These are phyloP conservation scores for Byssothecium circinans DNA, from an alignment of 2,329 filamentous ascomycete species.

Conservation along the genomic window DNA sequence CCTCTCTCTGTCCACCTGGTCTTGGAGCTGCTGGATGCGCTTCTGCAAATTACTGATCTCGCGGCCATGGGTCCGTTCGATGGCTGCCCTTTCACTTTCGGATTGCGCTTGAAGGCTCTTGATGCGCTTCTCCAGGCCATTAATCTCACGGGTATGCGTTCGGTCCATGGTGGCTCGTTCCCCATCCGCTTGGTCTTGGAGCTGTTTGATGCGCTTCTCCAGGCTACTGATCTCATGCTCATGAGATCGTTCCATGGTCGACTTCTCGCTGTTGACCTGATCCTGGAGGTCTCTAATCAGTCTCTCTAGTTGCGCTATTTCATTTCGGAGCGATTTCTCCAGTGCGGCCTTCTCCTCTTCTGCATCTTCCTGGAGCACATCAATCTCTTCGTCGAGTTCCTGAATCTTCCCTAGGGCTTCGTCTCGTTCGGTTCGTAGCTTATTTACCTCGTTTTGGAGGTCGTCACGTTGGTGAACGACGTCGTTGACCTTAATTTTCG, in stretches of 20 bases:
- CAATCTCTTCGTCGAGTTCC: constrained; percentile 60
- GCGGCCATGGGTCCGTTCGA: constrained; percentile 69
- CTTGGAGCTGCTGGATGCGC: constrained; percentile 77
- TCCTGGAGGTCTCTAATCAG: constrained; percentile 23
- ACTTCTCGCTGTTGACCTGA: constrained; percentile 23
- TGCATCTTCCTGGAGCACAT: constrained; percentile 48
- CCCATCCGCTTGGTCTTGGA: constrained; percentile 47
- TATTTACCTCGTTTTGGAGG: constrained; percentile 33
- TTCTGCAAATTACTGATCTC: constrained; percentile 81
- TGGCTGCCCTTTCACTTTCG: constrained; percentile 42
- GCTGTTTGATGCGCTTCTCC: constrained; percentile 86
- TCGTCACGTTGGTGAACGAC: constrained; percentile 39
- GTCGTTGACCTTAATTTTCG: constrained; percentile 30
- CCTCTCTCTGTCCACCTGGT: constrained; percentile 8
- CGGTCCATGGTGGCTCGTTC: constrained; percentile 29
- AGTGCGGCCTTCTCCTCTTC: constrained; percentile 59
- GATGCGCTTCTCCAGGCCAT: neutral
- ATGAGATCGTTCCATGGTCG: constrained; percentile 67
- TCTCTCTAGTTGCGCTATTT: constrained; percentile 51
- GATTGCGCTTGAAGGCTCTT: constrained; percentile 19
- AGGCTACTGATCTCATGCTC: constrained; percentile 77
- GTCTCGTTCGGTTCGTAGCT: constrained; percentile 19
- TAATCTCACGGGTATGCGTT: neutral
- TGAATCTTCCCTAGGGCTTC: constrained; percentile 39
- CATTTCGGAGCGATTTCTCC: constrained; percentile 49